Evolutionary conservation across 1,284 basidiomycete genomes (phyloP), one percentile per base, ranked within the genome.

Genomic region (Wallemia mellicola): DNA sequence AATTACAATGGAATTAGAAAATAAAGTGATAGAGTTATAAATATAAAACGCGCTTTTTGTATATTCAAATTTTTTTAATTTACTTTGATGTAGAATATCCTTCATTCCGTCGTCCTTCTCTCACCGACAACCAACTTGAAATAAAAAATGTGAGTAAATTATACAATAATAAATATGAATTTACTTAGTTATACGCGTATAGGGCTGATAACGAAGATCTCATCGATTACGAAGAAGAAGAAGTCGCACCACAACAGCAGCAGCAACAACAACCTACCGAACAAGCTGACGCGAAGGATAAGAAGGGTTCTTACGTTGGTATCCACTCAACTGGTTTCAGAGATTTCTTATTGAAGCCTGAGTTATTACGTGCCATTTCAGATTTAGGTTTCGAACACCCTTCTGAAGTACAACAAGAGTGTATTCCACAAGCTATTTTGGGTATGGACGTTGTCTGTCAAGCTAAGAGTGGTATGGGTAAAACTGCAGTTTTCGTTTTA

Each of bases 371-470:
- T 66, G 91, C 94, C 60, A 98, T 99, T 71, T 92, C 87, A 71
- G 94, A 99, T 69, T 76, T 98, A 57, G 94, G 94, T 74, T 99
- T 99, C 70, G 94, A 99, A 73, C 94, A 99, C 74, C 94, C 94
- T 60, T 96, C 92, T 58, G 94, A 99, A 79, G 94, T 99, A 65
- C 94, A 99, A 75, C 94, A 99, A 75, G 94, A 99, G 76, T 98
- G 94, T 72, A 98, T 99, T 66, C 94, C 94, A 60, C 94, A 99
- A 75, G 92, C 94, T 62, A 94, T 99, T 65, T 79, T 99, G 59
- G 92, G 94, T 64, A 98, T 96, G 86, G 94, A 99, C 69, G 92
- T 98, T 59, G 79, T 99, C 60, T 99, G 94, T 73, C 94, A 99
- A 75, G 94, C 94, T 66, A 99, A 98, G 74, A 98, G 94, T 59